These are phyloP conservation scores for Botrytis galanthina DNA, from an alignment of 2,329 filamentous ascomycete species.

Conservation along the genomic window DNA sequence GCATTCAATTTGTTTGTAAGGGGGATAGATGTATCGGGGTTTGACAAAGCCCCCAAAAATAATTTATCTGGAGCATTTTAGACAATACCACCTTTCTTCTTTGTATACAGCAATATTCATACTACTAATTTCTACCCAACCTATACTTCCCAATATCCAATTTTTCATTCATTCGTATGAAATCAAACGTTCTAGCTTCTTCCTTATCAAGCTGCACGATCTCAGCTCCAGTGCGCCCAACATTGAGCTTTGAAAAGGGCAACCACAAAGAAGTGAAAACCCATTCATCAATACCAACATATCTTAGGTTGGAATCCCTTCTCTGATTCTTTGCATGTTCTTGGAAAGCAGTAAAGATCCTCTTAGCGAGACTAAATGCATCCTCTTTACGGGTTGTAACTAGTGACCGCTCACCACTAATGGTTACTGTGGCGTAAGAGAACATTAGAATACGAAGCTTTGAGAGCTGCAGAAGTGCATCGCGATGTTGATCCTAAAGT, in stretches of 20 bases:
- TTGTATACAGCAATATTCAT: neutral
- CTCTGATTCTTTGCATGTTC: neutral
- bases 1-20: neutral
- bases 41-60: neutral
- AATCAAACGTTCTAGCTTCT: constrained; percentile 2
- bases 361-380: neutral
- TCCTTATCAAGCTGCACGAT: neutral
- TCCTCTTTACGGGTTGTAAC: neutral
- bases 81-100: neutral
- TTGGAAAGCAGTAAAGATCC: neutral
- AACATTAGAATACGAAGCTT: constrained; percentile 1
- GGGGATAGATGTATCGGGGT: neutral
- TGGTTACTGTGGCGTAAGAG: neutral
- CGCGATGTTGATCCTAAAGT: neutral
- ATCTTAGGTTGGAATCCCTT: neutral
- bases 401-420: neutral
- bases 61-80: neutral
- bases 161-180: neutral
- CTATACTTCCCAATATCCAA: neutral
- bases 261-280: neutral
- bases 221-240: neutral
- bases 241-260: neutral
- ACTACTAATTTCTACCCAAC: neutral
- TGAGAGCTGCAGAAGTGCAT: neutral
- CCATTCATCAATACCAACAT: neutral